Evolutionary conservation across 2,329 filamentous ascomycete genomes (phyloP), one percentile per base, ranked within the genome.

Genomic region (Cordyceps militaris): DNA sequence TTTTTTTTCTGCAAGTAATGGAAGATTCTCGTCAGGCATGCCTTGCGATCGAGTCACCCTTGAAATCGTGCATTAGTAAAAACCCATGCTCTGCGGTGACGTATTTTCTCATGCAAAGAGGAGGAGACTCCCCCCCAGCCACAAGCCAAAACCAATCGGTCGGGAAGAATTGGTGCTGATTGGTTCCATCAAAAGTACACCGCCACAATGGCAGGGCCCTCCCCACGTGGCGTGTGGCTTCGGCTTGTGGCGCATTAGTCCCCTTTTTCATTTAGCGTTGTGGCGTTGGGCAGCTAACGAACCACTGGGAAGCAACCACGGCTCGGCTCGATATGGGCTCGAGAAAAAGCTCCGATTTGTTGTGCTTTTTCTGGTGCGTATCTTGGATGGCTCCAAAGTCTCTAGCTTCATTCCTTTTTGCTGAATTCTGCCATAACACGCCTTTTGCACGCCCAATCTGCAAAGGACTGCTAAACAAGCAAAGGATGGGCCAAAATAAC

Each of bases 181-280:
- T 19, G n/a, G 28, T 6, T 32, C 6, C 30, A n/a, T 16, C 10
- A n/a, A n/a, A n/a, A n/a, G 23, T 10, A 34, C 49, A 43, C 49
- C 36, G 49, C 49, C 49, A 52, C 49, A 52, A 24, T 9, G n/a
- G 21, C n/a, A 42, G 11, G 16, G 24, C 34, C 23, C n/a, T n/a
- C 19, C 43, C 49, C 49, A 52, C 49, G 49, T 52, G 49, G 49
- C 49, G 49, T n/a, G 26, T 43, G n/a, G 34, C 36, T 30, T 30
- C 23, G 4, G 14, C 16, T 10, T 50, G 47, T 52, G 49, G 49
- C 49, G 49, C 49, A 32, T 16, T 34, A 11, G 32, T 34, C 5
- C 9, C 9, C 10, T 32, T 14, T 14, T 36, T 16, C 14, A 36
- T 36, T n/a, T 36, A n/a, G 30, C 13, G 47, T 14, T 21, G 47